Evolutionary conservation across 2,329 filamentous ascomycete species (phyloP), one percentile per base, ranked within the genome.

Genomic region (Colletotrichum chlorophyti): DNA sequence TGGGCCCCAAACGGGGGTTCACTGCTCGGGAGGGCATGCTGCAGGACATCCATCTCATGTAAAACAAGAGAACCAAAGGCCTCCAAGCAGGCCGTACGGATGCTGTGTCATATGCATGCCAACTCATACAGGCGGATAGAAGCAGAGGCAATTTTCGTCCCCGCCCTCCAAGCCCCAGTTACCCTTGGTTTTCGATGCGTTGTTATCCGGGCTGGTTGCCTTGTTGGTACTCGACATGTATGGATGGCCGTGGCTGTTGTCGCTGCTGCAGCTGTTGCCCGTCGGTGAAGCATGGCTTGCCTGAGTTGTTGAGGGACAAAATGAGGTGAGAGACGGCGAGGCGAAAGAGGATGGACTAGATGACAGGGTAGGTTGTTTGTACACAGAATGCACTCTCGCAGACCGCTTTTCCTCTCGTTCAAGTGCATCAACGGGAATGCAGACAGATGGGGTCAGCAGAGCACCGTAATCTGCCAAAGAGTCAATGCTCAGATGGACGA

Each of bases 101-200:
- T n/a, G n/a, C n/a, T n/a, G n/a, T n/a, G n/a, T n/a, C n/a, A n/a
- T 58, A 60, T 60, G 58, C 58, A 60, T 60, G 58, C 53, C 58
- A 60, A 29, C 58, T 58, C 58, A 60, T 60, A 53, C 27, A 40
- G 42, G 43, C 55, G 51, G 51, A 50, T 42, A 46, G 27, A 47
- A 35, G 41, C 45, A 58, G 58, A 58, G 23, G 34, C 32, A 29
- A 49, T 21, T 51, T 40, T 40, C 23, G 6, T 31, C 17, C 9
- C 21, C 49, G 17, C 15, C 29, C n/a, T 19, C n/a, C 26, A 21
- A 19, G 14, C 11, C 32, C 31, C 23, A n/a, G n/a, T n/a, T n/a
- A n/a, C 23, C 45, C 34, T 6, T 12, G 23, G 32, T 24, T 14
- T 10, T 24, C 34, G 53, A 34, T 29, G 51, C 51, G 21, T 27